Evolutionary conservation across 306 rosid genomes (phyloP).

Genomic region (Pterocarpus santalinus): DNA sequence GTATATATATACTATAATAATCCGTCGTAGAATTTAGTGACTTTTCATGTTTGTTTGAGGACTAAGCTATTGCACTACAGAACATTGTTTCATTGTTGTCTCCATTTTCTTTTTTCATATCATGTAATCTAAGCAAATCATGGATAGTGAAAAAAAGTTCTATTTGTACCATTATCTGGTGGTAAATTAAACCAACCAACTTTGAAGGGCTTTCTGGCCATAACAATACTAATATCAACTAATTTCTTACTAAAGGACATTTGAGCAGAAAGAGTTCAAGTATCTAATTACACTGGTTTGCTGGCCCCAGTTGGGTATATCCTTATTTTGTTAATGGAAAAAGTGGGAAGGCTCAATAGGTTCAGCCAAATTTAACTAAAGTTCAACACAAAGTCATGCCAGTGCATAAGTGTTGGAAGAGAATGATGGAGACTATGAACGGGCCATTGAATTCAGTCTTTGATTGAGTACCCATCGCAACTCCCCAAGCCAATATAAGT

Average conservation of each 20-base stretch:
- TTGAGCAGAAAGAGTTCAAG: constrained; percentile 35
- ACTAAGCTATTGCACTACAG: constrained; percentile 5
- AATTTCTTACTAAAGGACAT: constrained; percentile 33
- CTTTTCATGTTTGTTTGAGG: constrained; percentile 26
- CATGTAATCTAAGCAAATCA: constrained; percentile 9
- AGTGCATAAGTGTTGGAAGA: constrained; percentile 51
- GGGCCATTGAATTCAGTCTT: constrained; percentile 41
- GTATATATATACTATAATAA: constrained; percentile 16
- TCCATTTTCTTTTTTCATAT: not conserved
- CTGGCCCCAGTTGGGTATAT: constrained; percentile 39
- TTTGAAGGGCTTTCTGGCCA: constrained; percentile 32
- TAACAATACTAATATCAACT: constrained; percentile 32
- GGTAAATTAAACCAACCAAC: constrained; percentile 6
- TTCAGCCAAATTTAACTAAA: constrained; percentile 45
- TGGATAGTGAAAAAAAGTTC: constrained; percentile 18
- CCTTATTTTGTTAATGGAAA: constrained; percentile 44
- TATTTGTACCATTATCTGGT: constrained; percentile 20
- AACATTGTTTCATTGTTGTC: constrained; percentile 18
- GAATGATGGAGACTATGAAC: constrained; percentile 47
- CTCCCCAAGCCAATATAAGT: constrained; percentile 12
- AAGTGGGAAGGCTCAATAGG: constrained; percentile 24
- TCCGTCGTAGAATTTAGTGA: constrained; percentile 37
- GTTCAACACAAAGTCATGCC: constrained; percentile 36
- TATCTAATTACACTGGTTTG: constrained; percentile 38
- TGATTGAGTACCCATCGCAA: constrained; percentile 12